These are phyloP conservation scores for Neonectria neomacrospora DNA, from an alignment of 2,329 filamentous ascomycete species.

Conservation along the genomic window DNA sequence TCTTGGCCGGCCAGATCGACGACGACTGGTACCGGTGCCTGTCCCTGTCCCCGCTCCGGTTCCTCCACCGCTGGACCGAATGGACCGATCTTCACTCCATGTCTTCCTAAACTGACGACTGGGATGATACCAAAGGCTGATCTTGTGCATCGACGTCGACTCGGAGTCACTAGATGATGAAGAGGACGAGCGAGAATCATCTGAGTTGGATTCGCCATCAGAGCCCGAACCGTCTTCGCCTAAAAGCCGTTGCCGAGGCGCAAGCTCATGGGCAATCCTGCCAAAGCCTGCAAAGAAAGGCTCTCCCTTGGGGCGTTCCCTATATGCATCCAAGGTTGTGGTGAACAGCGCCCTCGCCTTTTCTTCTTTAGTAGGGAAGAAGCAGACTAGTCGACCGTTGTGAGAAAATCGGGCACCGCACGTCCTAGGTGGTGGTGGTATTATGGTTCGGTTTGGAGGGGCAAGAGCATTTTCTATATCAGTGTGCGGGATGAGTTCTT, in stretches of 20 bases:
- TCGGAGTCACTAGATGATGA: slow-evolving; percentile 70
- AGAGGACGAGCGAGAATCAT: slow-evolving; percentile 59
- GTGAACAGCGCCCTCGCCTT: slow-evolving; percentile 64
- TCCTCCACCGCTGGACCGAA: slow-evolving; percentile 69
- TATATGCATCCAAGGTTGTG: slow-evolving; percentile 57
- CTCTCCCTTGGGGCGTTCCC: slow-evolving; percentile 63
- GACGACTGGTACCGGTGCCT: slow-evolving; percentile 63
- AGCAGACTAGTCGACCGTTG: slow-evolving; percentile 72
- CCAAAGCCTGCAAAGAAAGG: slow-evolving; percentile 69
- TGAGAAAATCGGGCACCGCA: slow-evolving; percentile 72
- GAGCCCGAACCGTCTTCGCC: slow-evolving; percentile 63
- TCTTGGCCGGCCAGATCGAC: slow-evolving; percentile 62
- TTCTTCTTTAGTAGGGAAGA: slow-evolving; percentile 76
- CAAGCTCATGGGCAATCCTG: slow-evolving; percentile 62
- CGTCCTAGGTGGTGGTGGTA: slow-evolving; percentile 65
- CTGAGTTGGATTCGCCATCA: slow-evolving; percentile 63
- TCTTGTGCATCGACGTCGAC: slow-evolving; percentile 70
- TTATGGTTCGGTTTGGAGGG: slow-evolving; percentile 62
- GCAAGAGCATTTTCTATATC: slow-evolving; percentile 65
- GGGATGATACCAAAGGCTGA: slow-evolving; percentile 67
- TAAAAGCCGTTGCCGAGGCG: slow-evolving; percentile 57
- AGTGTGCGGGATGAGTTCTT: slow-evolving; percentile 66
- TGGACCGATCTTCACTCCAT: slow-evolving; percentile 66
- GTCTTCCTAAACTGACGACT: slow-evolving; percentile 64
- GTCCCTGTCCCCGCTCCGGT: slow-evolving; percentile 62